Evolutionary conservation across 805 yeast species (phyloP).

Genomic region (Danielia oregonensis): DNA sequence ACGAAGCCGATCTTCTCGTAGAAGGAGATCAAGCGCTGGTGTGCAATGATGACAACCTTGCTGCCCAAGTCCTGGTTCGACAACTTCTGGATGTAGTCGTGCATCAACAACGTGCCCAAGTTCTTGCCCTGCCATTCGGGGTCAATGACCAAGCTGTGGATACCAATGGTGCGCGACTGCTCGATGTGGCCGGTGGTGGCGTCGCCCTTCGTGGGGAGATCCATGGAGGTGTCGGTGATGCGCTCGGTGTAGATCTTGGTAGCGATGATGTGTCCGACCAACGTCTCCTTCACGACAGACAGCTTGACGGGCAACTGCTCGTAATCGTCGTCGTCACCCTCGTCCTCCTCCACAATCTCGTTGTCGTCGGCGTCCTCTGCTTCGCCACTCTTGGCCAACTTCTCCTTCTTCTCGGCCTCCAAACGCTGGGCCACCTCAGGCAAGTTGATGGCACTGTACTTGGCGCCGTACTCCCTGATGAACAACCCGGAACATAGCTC

Average conservation of each 20-base stretch:
- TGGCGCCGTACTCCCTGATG: slow-evolving; percentile 58
- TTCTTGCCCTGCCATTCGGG: slow-evolving; percentile 78
- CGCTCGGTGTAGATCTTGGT: slow-evolving; percentile 57
- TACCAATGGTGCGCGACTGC: slow-evolving; percentile 66
- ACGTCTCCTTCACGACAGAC: slow-evolving; percentile 52
- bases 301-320: slow-evolving; percentile 45
- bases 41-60: slow-evolving; percentile 69
- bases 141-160: slow-evolving; percentile 77
- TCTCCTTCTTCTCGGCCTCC: slow-evolving; percentile 22
- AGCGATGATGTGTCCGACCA: slow-evolving; percentile 78
- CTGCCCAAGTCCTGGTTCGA: slow-evolving; percentile 84
- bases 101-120: slow-evolving; percentile 76
- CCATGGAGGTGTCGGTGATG: slow-evolving; percentile 61
- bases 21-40: slow-evolving; percentile 64
- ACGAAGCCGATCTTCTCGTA: slow-evolving; percentile 80
- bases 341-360: slow-evolving; percentile 21
- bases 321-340: slow-evolving; percentile 24
- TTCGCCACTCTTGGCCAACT: slow-evolving; percentile 10
- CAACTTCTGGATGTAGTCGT: slow-evolving; percentile 87
- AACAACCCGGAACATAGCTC: slow-evolving; percentile 89
- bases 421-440: slow-evolving; percentile 37
- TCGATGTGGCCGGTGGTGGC: slow-evolving; percentile 65
- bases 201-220: slow-evolving; percentile 42
- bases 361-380: slow-evolving; percentile 14
- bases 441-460: slow-evolving; percentile 39